phyloP scores from a whole-genome alignment of 2,329 filamentous ascomycete species.

The Stachybotrys chartarum region DNA sequence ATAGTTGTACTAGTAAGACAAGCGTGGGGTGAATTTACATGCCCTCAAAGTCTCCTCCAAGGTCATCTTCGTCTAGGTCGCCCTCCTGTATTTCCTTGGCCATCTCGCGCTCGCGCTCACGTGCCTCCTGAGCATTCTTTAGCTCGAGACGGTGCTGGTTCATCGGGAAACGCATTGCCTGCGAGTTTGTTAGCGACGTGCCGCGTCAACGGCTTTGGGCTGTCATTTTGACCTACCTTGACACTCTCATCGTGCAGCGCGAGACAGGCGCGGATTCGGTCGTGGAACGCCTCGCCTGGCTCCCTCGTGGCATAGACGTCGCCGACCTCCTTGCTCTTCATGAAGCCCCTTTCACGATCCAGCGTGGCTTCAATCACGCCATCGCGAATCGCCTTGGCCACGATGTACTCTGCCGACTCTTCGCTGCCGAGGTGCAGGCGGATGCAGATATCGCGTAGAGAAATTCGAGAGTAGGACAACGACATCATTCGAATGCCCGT shows the following conservation, averaged over 20 bases:
- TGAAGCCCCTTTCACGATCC: conserved; percentile 90
- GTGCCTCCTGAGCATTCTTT: conserved; percentile 97
- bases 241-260: conserved; percentile 95
- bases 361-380: conserved; percentile 94
- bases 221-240: conserved; percentile 54
- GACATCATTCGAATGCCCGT: conserved; percentile 99
- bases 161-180: conserved; percentile 99
- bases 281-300: conserved; percentile 95
- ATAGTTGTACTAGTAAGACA: conserved; percentile 9
- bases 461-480: conserved; percentile 94
- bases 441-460: conserved; percentile 93
- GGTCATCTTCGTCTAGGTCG: conserved; percentile 93
- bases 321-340: conserved; percentile 96
- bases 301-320: conserved; percentile 96
- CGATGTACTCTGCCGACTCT: conserved; percentile 98
- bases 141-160: conserved; percentile 96
- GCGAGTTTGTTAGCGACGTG: conserved; percentile 8
- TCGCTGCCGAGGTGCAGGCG: conserved; percentile 89
- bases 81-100: conserved; percentile 99
- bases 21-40: conserved; percentile 51
- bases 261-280: conserved; percentile 87
- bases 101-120: conserved; percentile 91
- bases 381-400: conserved; percentile 95
- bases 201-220: neutral
- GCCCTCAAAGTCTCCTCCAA: conserved; percentile 91